Percentiles rank a stretch among this genome's conserved stretches.
These are phyloP conservation scores for Podospora didyma DNA, from an alignment of 495 filamentous ascomycete species.

Conservation along the genomic window DNA sequence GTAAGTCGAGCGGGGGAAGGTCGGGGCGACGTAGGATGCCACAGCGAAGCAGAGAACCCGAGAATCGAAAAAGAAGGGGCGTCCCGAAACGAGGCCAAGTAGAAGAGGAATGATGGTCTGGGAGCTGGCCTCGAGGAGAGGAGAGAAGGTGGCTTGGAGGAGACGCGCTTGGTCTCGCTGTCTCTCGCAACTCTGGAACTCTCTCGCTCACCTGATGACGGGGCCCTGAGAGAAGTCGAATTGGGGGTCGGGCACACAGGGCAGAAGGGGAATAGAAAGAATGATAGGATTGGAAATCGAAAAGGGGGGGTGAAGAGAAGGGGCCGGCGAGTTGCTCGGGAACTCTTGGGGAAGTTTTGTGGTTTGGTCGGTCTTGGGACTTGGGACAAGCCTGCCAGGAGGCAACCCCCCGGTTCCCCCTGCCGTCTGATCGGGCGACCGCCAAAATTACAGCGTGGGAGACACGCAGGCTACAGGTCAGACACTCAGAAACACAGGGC, in stretches of 20 bases:
- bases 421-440: slow-evolving; percentile 17
- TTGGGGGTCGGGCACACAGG: slow-evolving; percentile 8
- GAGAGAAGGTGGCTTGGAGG: slow-evolving; percentile 15
- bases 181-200: not conserved
- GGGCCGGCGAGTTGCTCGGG: slow-evolving; percentile 12
- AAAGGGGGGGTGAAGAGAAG: slow-evolving; percentile 27
- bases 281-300: slow-evolving; percentile 39
- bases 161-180: not conserved
- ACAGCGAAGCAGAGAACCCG: slow-evolving; percentile 4
- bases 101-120: slow-evolving; percentile 4
- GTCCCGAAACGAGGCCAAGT: slow-evolving; percentile 15
- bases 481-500: not conserved
- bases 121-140: slow-evolving; percentile 12
- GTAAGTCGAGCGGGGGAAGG: slow-evolving; percentile 7
- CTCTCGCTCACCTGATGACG: not conserved
- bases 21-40: slow-evolving; percentile 10
- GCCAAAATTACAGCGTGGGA: not conserved
- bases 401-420: slow-evolving; percentile 16
- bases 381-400: not conserved
- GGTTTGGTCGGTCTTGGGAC: slow-evolving; percentile 4
- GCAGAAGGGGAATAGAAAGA: slow-evolving; percentile 30
- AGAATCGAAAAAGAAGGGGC: slow-evolving; percentile 27
- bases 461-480: not conserved
- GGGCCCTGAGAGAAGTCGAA: slow-evolving; percentile 1
- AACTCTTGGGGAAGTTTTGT: slow-evolving; percentile 14